Base-by-base conservation (phyloP, 345 rosid genomes). In the Streptanthus diversifolius region DNA sequence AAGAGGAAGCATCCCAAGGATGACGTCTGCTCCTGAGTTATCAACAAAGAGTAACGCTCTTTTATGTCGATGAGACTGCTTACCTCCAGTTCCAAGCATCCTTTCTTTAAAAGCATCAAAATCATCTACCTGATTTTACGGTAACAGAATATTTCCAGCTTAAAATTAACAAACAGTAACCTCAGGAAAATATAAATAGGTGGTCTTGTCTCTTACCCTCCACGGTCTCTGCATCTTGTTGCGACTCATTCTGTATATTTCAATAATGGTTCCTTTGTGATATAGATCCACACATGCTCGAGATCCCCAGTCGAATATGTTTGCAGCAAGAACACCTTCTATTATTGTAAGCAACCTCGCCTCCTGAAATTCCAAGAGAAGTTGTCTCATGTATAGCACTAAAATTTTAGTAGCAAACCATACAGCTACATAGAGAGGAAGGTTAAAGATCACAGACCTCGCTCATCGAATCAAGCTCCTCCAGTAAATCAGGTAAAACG, bases 221-320 rank as follows among this genome's bases (percentile, higher is more conserved):
- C 99, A 95, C 1, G 99, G 99, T 80, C 99, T 85, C 66, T 90
- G 99, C 99, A 95, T 95, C 80, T 95, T 95, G 77, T 91, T 77
- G 68, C 99, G 93, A 66, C 99, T 95, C 99, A 95, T 95, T 82
- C 99, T 86, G 63, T 95, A 95, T 69, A 95, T 95, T 80, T 95
- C 99, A 70, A 95, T 95, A 59, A 95, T 95, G 33, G 99, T 95
- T 64, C 99, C 99, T 72, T 95, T 90, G 71, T 90, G 99, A 80
- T 95, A 95, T 62, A 95, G 92, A 67, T 95, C 99, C 80, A 95
- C 99, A 79, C 99, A 95, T 27, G 99, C 97, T 56, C 96, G 89
- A 66, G 98, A 91, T 71, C 99, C 99, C 99, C 99, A 95, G 80
- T 95, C 99, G 66, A 95, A 95, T 81, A 95, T 95, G 64, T 95